A percentile compares a stretch with the other conserved stretches of the same genome.
These are phyloP conservation scores for Sugiyamaella novakii DNA, from an alignment of 1,139 yeast genomes.

Conservation along the genomic window DNA sequence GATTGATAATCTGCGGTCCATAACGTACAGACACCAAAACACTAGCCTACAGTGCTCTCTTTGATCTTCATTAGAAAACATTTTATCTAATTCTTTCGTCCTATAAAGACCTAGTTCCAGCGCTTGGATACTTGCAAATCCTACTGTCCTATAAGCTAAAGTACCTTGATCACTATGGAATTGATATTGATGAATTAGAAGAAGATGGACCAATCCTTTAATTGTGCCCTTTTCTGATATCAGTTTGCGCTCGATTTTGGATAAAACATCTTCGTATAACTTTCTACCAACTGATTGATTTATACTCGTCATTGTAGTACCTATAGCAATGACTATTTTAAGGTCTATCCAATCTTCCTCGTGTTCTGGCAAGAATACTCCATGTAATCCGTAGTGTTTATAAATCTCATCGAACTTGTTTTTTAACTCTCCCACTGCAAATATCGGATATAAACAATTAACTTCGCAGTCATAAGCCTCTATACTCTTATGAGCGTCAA, in stretches of 20 bases:
- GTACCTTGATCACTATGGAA: slow-evolving; percentile 34
- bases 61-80: slow-evolving; percentile 24
- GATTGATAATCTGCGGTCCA: slow-evolving; percentile 34
- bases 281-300: slow-evolving; percentile 25
- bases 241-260: slow-evolving; percentile 23
- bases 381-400: slow-evolving; percentile 15
- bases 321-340: slow-evolving; percentile 31
- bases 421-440: slow-evolving; percentile 30
- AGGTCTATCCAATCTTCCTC: slow-evolving; percentile 24
- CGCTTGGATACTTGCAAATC: slow-evolving; percentile 31
- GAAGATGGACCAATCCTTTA: slow-evolving; percentile 24
- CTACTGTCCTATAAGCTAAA: slow-evolving; percentile 32
- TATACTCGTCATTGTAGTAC: slow-evolving; percentile 27
- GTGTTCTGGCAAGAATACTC: slow-evolving; percentile 15
- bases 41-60: slow-evolving; percentile 29
- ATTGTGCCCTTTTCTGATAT: slow-evolving; percentile 27
- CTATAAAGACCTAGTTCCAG: slow-evolving; percentile 34
- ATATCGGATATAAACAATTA: slow-evolving; percentile 35
- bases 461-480: slow-evolving; percentile 33
- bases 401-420: slow-evolving; percentile 27
- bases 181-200: slow-evolving; percentile 34
- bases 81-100: slow-evolving; percentile 25
- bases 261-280: slow-evolving; percentile 28
- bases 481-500: slow-evolving; percentile 27
- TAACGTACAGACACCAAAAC: slow-evolving; percentile 35